Conservation (phyloP, 257 asterid species). For the Primulina huaijiensis region DNA sequence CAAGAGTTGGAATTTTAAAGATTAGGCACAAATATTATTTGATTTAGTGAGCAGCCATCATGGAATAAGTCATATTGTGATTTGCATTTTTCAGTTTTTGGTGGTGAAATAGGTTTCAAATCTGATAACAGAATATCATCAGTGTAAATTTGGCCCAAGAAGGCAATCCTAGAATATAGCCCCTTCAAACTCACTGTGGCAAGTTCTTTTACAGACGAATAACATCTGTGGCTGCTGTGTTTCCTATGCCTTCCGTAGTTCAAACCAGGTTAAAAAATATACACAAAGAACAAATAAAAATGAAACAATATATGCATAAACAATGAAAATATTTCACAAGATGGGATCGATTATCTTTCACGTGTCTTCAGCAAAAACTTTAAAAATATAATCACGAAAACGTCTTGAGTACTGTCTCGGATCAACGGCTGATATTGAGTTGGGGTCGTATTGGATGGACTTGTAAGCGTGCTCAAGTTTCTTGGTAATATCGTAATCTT, state of each 20-base stretch:
- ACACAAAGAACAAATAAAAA: not conserved
- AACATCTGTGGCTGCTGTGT: not conserved
- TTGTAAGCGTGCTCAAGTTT: constrained; percentile 94
- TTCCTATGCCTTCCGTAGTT: not conserved
- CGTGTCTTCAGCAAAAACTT: constrained; percentile 79
- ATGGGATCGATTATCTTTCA: constrained; percentile 24
- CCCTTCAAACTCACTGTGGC: not conserved
- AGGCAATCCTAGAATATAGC: not conserved
- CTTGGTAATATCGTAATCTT: constrained; percentile 91
- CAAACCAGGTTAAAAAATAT: not conserved
- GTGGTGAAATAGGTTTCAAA: too few species aligned
- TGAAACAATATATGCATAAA: not conserved
- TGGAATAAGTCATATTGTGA: too few species aligned
- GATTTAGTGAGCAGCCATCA: too few species aligned
- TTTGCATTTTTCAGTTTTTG: too few species aligned
- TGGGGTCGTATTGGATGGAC: constrained; percentile 88
- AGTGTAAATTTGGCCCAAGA: not conserved
- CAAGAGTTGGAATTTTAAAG: too few species aligned
- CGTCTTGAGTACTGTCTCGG: constrained; percentile 82
- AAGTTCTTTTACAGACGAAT: not conserved
- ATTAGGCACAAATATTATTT: too few species aligned
- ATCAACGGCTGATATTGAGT: constrained; percentile 92
- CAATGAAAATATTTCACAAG: not conserved
- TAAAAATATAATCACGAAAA: constrained; percentile 83
- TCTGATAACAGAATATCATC: too few species aligned